phyloP scores from a whole-genome alignment of 129 eudicot genomes.

The Tanacetum coccineum region DNA sequence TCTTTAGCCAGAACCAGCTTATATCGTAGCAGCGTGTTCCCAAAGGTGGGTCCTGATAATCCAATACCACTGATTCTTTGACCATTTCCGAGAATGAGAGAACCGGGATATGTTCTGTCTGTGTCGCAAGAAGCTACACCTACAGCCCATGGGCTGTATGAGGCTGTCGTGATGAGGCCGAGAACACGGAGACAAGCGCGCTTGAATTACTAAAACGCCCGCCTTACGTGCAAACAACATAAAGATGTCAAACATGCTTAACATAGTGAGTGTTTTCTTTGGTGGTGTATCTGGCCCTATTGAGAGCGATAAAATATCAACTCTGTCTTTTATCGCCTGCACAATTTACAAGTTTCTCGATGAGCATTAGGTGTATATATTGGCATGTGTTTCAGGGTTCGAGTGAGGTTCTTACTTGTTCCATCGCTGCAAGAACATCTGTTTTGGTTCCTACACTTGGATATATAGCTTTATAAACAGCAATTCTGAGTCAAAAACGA shows the following conservation, averaged over 20 bases:
- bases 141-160: conserved; percentile 85
- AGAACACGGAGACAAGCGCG: conserved; percentile 87
- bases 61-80: no score
- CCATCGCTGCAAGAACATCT: conserved; percentile 92
- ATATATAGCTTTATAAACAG: conserved; percentile 91
- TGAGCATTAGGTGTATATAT: no score
- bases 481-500: conserved; percentile 56
- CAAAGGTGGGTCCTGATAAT: no score
- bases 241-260: no score
- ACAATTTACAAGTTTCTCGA: neutral
- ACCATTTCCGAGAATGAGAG: no score
- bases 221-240: no score
- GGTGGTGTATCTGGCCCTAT: conserved; percentile 90
- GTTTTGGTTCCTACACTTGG: conserved; percentile 74
- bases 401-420: conserved; percentile 74
- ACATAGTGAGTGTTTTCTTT: no score
- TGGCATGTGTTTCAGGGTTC: no score
- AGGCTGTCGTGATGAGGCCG: conserved; percentile 47
- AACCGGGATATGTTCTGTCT: no score
- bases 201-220: no score
- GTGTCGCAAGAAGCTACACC: conserved; percentile 76
- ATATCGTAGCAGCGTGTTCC: conserved; percentile 42
- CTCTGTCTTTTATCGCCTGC: conserved; percentile 89
- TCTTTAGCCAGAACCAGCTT: conserved; percentile 75
- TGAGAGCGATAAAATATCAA: conserved; percentile 74